Evolutionary conservation across 2,329 filamentous ascomycete species (phyloP).

Genomic region (Fusarium guadeloupense): DNA sequence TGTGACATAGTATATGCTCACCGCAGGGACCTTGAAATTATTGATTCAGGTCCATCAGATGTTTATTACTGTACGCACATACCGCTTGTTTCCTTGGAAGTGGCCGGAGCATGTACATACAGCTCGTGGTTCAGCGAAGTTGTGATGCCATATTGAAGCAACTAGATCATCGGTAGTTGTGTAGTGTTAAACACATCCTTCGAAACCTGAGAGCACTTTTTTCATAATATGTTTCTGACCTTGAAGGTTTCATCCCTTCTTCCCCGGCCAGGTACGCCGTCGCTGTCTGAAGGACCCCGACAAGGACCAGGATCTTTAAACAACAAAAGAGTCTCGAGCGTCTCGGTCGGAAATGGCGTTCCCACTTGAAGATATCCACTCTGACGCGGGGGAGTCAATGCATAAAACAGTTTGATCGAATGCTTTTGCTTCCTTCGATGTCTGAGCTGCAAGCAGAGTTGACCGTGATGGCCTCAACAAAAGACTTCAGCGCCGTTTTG

Average conservation of each 20-base stretch:
- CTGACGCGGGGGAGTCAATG: constrained; percentile 35
- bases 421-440: constrained; percentile 14
- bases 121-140: background rate
- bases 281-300: background rate
- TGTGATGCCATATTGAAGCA: constrained; percentile 8
- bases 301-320: constrained; percentile 32
- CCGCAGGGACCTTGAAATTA: constrained; percentile 28
- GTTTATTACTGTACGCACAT: background rate
- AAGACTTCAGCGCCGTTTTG: background rate
- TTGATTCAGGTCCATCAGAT: constrained; percentile 30
- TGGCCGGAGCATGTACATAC: background rate
- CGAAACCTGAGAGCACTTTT: constrained; percentile 12
- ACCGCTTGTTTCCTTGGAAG: background rate
- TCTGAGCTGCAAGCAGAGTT: constrained; percentile 13
- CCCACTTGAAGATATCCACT: constrained; percentile 29
- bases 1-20: constrained; percentile 30
- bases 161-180: background rate
- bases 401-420: constrained; percentile 8
- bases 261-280: constrained; percentile 25
- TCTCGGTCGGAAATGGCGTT: constrained; percentile 26
- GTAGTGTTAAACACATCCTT: constrained; percentile 1
- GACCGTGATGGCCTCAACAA: constrained; percentile 9
- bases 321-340: constrained; percentile 25
- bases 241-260: constrained; percentile 37
- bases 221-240: constrained; percentile 24